These are phyloP conservation scores for Silene noctiflora DNA, from an alignment of 179 eudicot species.

Conservation along the genomic window DNA sequence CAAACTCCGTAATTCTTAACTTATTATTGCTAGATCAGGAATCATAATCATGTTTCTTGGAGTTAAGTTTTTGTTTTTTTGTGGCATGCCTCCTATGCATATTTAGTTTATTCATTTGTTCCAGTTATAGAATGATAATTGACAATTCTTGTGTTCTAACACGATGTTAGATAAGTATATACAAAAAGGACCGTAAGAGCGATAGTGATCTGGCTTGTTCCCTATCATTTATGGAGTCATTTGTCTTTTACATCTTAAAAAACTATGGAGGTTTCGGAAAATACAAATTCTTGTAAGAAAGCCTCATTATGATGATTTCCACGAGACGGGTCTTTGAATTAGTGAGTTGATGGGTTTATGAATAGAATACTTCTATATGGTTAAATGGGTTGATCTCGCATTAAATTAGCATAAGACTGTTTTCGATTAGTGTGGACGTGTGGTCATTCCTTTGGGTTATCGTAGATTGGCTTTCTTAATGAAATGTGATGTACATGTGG, in stretches of 20 bases:
- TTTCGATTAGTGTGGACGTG: too few species aligned
- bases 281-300: background rate
- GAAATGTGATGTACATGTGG: too few species aligned
- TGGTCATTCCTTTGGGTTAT: too few species aligned
- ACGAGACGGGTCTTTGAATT: too few species aligned
- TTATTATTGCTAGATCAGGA: slow-evolving; percentile 5
- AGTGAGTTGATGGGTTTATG: too few species aligned
- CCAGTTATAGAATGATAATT: background rate
- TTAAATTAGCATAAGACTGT: background rate
- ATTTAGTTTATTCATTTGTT: background rate
- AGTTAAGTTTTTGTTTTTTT: background rate
- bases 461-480: too few species aligned
- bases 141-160: background rate
- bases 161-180: background rate
- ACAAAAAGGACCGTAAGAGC: background rate
- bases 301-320: background rate
- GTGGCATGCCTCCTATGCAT: too few species aligned
- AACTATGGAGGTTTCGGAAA: background rate
- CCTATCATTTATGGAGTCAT: background rate
- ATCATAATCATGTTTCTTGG: background rate
- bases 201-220: background rate
- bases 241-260: background rate
- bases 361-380: background rate
- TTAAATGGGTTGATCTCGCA: background rate
- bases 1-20: background rate